A percentile compares a stretch with the other conserved stretches of the same genome.
These are phyloP conservation scores for Chlorella ohadii DNA, from an alignment of 139 green algal species.

Conservation along the genomic window DNA sequence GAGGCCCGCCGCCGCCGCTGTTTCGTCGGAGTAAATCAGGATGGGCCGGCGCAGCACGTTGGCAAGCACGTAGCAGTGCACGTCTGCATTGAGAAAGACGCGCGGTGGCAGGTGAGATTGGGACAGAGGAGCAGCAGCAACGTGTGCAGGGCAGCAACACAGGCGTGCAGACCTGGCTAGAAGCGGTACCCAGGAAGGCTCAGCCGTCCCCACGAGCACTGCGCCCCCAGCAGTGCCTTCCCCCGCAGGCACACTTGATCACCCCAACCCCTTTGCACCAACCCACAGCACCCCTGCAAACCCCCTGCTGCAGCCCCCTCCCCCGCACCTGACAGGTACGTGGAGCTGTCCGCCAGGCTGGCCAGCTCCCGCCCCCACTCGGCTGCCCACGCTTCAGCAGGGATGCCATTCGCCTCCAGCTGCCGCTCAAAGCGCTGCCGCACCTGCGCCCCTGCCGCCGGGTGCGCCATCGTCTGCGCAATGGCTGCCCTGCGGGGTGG, in stretches of 20 bases:
- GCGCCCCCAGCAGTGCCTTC: too few species aligned
- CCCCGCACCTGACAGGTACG: constrained; percentile 10
- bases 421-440: constrained; percentile 30
- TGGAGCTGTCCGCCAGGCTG: not conserved
- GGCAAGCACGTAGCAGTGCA: constrained; percentile 31
- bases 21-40: constrained; percentile 17
- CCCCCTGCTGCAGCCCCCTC: too few species aligned
- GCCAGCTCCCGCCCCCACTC: constrained; percentile 36
- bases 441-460: constrained; percentile 3
- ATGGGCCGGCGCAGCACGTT: constrained; percentile 37
- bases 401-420: constrained; percentile 10
- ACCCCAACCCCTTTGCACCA: too few species aligned
- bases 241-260: too few species aligned
- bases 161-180: too few species aligned
- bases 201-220: too few species aligned
- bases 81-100: too few species aligned
- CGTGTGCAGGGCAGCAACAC: too few species aligned
- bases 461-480: constrained; percentile 16
- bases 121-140: too few species aligned
- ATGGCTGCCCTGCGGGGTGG: not conserved
- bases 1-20: constrained; percentile 13
- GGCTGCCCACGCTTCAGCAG: not conserved
- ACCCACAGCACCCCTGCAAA: too few species aligned
- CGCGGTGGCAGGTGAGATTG: too few species aligned
- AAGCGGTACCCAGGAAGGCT: too few species aligned